phyloP scores from a whole-genome alignment of 106 monocot species.

The Dendrobium catenatum region DNA sequence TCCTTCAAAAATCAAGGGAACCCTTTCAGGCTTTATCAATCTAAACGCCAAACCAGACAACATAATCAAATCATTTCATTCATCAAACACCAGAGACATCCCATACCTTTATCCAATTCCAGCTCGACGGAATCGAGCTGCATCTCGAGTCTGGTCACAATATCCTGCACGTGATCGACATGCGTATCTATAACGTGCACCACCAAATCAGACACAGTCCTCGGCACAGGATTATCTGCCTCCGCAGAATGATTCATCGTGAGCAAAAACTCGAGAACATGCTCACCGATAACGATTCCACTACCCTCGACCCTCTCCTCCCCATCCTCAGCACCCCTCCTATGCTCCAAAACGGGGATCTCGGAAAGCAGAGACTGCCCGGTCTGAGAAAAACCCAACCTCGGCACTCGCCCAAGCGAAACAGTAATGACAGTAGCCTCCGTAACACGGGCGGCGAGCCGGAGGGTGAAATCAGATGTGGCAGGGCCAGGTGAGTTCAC shows the following conservation, averaged over 20 bases:
- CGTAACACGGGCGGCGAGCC: slow-evolving; percentile 76
- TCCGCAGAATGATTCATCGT: slow-evolving; percentile 71
- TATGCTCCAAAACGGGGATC: slow-evolving; percentile 14
- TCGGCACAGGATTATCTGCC: slow-evolving; percentile 64
- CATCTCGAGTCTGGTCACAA: slow-evolving; percentile 55
- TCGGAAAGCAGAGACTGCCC: slow-evolving; percentile 62
- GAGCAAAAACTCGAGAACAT: slow-evolving; percentile 46
- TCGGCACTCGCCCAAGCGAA: slow-evolving; percentile 69
- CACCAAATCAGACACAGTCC: slow-evolving; percentile 36
- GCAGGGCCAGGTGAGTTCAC: slow-evolving; percentile 83
- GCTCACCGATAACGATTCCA: slow-evolving; percentile 40
- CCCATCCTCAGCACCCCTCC: neutral
- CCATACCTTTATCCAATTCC: slow-evolving; percentile 57
- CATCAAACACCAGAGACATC: neutral
- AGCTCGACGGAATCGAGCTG: slow-evolving; percentile 62
- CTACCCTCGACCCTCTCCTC: neutral
- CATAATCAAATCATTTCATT: too few relatives aligned
- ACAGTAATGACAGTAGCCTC: slow-evolving; percentile 70
- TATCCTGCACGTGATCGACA: slow-evolving; percentile 65
- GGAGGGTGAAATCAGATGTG: slow-evolving; percentile 50
- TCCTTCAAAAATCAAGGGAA: too few relatives aligned
- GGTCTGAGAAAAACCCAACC: slow-evolving; percentile 62
- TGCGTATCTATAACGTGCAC: slow-evolving; percentile 63
- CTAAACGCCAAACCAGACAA: too few relatives aligned
- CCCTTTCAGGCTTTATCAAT: too few relatives aligned